Evolutionary conservation across 2,329 filamentous ascomycete genomes (phyloP), one percentile per base, ranked within the genome.

Genomic region (Tolypocladium ophioglossoides): DNA sequence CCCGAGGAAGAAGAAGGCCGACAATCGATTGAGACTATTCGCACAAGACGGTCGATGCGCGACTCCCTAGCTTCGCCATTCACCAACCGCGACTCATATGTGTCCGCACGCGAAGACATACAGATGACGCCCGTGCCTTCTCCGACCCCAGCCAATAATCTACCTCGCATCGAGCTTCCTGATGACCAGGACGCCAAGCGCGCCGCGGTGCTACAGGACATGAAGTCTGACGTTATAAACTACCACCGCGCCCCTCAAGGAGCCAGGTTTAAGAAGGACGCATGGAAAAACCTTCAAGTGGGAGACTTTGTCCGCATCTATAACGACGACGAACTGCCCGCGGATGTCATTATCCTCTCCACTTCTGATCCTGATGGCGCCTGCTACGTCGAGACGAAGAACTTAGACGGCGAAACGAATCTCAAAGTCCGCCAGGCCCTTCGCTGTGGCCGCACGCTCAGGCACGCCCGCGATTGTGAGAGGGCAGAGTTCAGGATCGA

Each of bases 371-470:
- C 87, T 1, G 94, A 99, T 63, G 94, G 94, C 51, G 89, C 89
- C 39, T 99, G 94, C 71, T 99, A 96, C 63, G 87, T 99, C 24
- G 94, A 99, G 72, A 99, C 94, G 2, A 99, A 97, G 76, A 97
- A 96, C 67, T 69, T 99, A 75, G 94, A 99, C 65, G 94, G 94
- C 51, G 94, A 99, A 73, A 99, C 94, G 2, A 99, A 99, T 64
- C 74, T 99, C 58, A 99, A 99, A 71, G 91, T 96, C 57, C 87
- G 94, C 56, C 89, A 92, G 65, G 90, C 94, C 22, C 78, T 99
- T 44, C 88, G 92, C 59, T 94, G 89, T 64, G 89, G 91, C 14
- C 85, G 87, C 52, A 77, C 83, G 49, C 79, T 99, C 56, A 89
- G 85, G 66, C 91, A 97, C 69, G 94, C 94, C 16, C 83, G 87